Conservation (phyloP, 345 rosid species). For the Bretschneidera sinensis region DNA sequence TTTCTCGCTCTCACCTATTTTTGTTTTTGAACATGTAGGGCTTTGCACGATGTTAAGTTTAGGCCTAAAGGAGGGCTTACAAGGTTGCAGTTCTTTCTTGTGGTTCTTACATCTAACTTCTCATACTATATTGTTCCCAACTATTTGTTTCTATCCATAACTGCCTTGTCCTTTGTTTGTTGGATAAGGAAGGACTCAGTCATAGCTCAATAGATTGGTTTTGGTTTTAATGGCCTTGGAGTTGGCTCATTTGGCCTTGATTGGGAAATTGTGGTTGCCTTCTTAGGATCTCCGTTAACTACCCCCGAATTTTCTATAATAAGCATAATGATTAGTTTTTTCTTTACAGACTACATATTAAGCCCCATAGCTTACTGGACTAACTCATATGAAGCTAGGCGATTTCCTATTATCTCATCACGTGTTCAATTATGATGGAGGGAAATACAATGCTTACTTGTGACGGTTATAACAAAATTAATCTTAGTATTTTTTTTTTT, state of each 20-base stretch:
- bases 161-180: conserved; percentile 34
- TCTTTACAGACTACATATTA: conserved; percentile 20
- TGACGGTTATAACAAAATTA: conserved; percentile 60
- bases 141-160: conserved; percentile 32
- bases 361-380: conserved; percentile 36
- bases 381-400: conserved; percentile 35
- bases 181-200: conserved; percentile 38
- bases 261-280: conserved; percentile 36
- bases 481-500: conserved; percentile 59
- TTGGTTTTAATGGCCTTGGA: conserved; percentile 39
- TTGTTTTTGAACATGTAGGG: conserved; percentile 23
- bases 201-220: conserved; percentile 43
- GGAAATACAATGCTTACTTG: conserved; percentile 25
- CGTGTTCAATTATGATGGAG: conserved; percentile 31
- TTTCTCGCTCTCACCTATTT: no score
- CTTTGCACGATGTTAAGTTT: conserved; percentile 39
- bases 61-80: conserved; percentile 32
- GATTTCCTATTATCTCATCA: conserved; percentile 41
- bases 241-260: conserved; percentile 37
- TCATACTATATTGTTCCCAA: conserved; percentile 41
- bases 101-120: conserved; percentile 35
- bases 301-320: conserved; percentile 33
- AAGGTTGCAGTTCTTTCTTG: conserved; percentile 43
- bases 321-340: conserved; percentile 24
- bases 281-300: conserved; percentile 37